Conservation (phyloP, 2,329 filamentous ascomycete genomes). For the Pseudogymnoascus sp. region DNA sequence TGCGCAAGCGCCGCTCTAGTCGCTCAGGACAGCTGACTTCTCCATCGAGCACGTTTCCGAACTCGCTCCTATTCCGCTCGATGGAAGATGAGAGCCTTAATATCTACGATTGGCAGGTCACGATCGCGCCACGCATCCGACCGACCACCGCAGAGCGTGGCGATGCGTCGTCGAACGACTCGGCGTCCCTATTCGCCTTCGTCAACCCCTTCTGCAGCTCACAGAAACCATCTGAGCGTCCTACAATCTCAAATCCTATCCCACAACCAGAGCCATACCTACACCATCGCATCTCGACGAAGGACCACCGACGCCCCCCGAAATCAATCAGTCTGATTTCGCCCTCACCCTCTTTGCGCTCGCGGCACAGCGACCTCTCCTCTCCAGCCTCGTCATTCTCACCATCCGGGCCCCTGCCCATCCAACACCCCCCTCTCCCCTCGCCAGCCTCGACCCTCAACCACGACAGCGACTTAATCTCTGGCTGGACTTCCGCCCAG, state of each 20-base stretch:
- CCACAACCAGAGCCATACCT: conserved; percentile 26
- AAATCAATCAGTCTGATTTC: conserved; percentile 45
- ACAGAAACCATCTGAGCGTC: background rate
- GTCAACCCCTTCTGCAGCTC: conserved; percentile 24
- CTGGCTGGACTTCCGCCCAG: conserved; percentile 53
- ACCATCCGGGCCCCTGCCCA: conserved; percentile 36
- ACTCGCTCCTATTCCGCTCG: conserved; percentile 49
- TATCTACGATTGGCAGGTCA: conserved; percentile 50
- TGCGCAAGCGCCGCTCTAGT: conserved; percentile 57
- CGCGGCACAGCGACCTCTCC: conserved; percentile 51
- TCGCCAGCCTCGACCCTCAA: conserved; percentile 46
- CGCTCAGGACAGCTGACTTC: conserved; percentile 45
- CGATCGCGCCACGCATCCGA: conserved; percentile 31
- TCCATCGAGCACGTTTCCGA: conserved; percentile 24
- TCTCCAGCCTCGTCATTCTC: conserved; percentile 33
- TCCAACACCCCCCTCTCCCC: conserved; percentile 43
- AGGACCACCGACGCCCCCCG: conserved; percentile 33
- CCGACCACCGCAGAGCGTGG: conserved; percentile 25
- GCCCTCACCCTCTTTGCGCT: conserved; percentile 52
- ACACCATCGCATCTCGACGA: conserved; percentile 41
- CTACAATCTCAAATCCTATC: conserved; percentile 13
- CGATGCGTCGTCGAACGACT: conserved; percentile 8
- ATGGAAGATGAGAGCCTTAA: conserved; percentile 43
- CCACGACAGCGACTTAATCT: conserved; percentile 49
- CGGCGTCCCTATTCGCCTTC: conserved; percentile 17